Evolutionary conservation across 2,329 filamentous ascomycete genomes (phyloP).

Genomic region (Boeremia lycopersici): DNA sequence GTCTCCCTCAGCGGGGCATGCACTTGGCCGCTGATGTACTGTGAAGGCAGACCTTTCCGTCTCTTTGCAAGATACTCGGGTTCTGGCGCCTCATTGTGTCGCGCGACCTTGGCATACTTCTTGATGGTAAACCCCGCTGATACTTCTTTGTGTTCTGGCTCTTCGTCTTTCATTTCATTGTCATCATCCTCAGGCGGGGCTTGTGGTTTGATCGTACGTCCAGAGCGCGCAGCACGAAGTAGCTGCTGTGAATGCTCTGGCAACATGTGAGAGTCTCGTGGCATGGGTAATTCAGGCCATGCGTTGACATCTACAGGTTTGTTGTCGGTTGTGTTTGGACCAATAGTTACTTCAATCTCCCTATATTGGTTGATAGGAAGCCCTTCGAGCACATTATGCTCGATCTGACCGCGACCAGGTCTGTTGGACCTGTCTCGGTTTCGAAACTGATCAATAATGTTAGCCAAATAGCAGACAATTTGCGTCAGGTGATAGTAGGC

Average conservation of each 20-base stretch:
- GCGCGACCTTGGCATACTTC: slow-evolving; percentile 64
- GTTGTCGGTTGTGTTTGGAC: slow-evolving; percentile 69
- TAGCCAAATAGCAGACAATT: slow-evolving; percentile 16
- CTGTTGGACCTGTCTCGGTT: slow-evolving; percentile 64
- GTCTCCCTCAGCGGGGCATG: slow-evolving; percentile 69
- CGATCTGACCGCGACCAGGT: slow-evolving; percentile 62
- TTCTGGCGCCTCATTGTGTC: slow-evolving; percentile 63
- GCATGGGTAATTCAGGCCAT: slow-evolving; percentile 86
- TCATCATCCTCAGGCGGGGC: slow-evolving; percentile 71
- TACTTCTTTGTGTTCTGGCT: slow-evolving; percentile 50
- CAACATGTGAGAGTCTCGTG: slow-evolving; percentile 79
- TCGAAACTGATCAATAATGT: slow-evolving; percentile 55
- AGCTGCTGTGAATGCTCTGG: slow-evolving; percentile 81
- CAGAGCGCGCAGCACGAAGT: slow-evolving; percentile 78
- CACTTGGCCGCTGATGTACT: slow-evolving; percentile 33
- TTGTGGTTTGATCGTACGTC: slow-evolving; percentile 75
- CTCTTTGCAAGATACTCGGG: slow-evolving; percentile 67
- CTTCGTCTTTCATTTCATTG: slow-evolving; percentile 54
- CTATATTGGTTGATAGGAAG: slow-evolving; percentile 92
- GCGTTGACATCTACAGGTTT: slow-evolving; percentile 65
- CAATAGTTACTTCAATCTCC: slow-evolving; percentile 68
- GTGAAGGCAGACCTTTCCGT: slow-evolving; percentile 62
- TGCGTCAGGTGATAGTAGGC: neutral
- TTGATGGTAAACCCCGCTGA: slow-evolving; percentile 61
- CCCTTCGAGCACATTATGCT: slow-evolving; percentile 72